Evolutionary conservation across 805 yeast species (phyloP), one percentile per base, ranked within the genome.

Genomic region (Suhomyces kilbournensis): DNA sequence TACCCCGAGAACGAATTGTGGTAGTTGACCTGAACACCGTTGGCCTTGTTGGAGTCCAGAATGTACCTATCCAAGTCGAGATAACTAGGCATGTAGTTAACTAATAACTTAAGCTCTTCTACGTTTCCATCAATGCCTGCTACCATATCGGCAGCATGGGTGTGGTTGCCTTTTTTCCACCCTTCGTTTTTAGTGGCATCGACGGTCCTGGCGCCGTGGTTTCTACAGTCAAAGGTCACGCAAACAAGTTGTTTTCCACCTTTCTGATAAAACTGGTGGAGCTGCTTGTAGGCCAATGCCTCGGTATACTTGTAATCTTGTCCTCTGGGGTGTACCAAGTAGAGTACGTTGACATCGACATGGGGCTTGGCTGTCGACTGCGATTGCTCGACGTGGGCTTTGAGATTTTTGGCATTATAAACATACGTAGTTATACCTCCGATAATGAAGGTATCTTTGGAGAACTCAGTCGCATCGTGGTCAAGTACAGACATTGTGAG

Each of bases 121-220:
- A 77, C 72, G 3, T 72, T 72, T 3, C 81, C 81, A 47, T 80
- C 82, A 44, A 82, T 69, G 28, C 68, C 56, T 5, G 83, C 69
- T 28, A 73, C 59, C 80, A 83, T 70, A 57, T 82, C 84, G 51
- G 68, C 58, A 1, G 76, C 84, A 58, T 83, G 86, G n/a, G 72
- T 64, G 14, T 55, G 56, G 60, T 82, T 82, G 2, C 83, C 83
- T 3, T 60, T 60, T 1, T 53, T 55, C 87, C 87, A 83, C 20
- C 68, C 67, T 2, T 58, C 48, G 62, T 80, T 82, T 35, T 65
- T 62, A 14, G 30, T 28, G 3, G 54, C 60, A 44, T 73, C 70
- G 4, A 78, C 63, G 8, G 58, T 48, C 34, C 88, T 67, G 20
- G 66, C 67, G 3, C 88, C 87, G 59, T 83, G 88, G 62, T 83